These are phyloP conservation scores for Saccharomycopsis lassenensis DNA, from an alignment of 805 yeast genomes.

Conservation along the genomic window DNA sequence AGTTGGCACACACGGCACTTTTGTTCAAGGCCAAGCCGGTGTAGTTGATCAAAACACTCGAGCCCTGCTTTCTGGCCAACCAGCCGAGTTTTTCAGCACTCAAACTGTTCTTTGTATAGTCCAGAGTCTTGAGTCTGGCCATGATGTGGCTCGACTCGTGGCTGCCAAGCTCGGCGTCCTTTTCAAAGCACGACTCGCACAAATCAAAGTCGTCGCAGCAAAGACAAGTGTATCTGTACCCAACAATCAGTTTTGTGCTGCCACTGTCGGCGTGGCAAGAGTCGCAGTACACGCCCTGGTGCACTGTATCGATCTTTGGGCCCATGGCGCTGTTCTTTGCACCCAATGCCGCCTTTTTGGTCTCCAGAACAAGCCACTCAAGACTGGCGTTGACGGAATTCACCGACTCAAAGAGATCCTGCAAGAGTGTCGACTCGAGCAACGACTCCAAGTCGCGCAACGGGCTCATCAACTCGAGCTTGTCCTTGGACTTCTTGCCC, in stretches of 20 bases:
- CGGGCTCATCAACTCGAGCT: too few relatives aligned
- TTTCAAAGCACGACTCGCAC: conserved; percentile 28
- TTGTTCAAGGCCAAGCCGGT: not conserved
- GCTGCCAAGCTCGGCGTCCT: conserved; percentile 11
- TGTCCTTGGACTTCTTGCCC: too few relatives aligned
- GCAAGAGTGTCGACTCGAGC: not conserved
- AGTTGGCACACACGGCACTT: not conserved
- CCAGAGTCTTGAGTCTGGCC: conserved; percentile 17
- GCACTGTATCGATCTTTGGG: not conserved
- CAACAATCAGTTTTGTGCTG: conserved; percentile 22
- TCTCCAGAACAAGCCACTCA: conserved; percentile 1
- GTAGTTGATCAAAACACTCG: not conserved
- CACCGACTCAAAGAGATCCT: conserved; percentile 1
- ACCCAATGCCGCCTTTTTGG: not conserved
- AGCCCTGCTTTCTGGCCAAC: not conserved
- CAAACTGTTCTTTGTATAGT: not conserved
- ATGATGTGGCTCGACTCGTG: conserved; percentile 10
- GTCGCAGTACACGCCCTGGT: conserved; percentile 2
- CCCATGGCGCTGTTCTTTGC: not conserved
- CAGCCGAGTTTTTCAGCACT: not conserved
- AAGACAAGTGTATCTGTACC: conserved; percentile 37
- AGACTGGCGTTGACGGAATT: not conserved
- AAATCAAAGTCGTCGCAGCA: conserved; percentile 39
- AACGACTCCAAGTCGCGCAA: too few relatives aligned
- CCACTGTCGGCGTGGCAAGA: not conserved